Base-by-base conservation (phyloP, 768 basidiomycete genomes). In the Suillus tomentosus region DNA sequence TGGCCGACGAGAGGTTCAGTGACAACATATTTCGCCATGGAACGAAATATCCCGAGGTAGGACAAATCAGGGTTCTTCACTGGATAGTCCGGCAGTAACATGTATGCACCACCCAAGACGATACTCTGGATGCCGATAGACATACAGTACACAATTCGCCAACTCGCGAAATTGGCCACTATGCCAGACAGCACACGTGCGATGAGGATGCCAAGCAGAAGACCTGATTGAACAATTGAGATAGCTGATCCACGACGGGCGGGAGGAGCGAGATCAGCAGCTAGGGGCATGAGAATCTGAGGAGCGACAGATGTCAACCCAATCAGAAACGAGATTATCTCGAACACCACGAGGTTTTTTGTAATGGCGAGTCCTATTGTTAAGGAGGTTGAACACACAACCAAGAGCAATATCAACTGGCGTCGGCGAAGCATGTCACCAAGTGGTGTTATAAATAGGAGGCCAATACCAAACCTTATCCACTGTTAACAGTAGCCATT, bases 361-460 rank as follows among this genome's bases (percentile, higher is more conserved):
- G 79, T 72, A 3, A 80, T 36, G 5, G 80, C 81, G 39, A 81
- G 67, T 5, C 75, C 81, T 13, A 84, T 71, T 2, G 79, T 76
- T n/a, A 84, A 69, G 27, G 73, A 64, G 0, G 74, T 73, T 0
- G 79, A 74, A n/a, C 74, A 47, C 22, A 64, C 61, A 34, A 81
- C 58, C 10, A 82, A 71, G 0, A 72, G 40, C 45, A 84, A 64
- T 27, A 82, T 72, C 13, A 84, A 67, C 61, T 76, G 79, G 34
- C 83, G 75, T 31, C 83, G 72, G 6, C 80, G 75, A 53, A 84
- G 76, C 31, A 83, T 68, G 65, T 84, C 83, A 5, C 83, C 83
- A 1, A 81, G 72, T 10, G 83, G 82, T 8, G 80, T 77, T 60
- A 84, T 76, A 54, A 83, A 70, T 17, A 82, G 68, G 36, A 84